phyloP scores from a whole-genome alignment of 2,329 filamentous ascomycete species.

The Dothidotthia symphoricarpi region DNA sequence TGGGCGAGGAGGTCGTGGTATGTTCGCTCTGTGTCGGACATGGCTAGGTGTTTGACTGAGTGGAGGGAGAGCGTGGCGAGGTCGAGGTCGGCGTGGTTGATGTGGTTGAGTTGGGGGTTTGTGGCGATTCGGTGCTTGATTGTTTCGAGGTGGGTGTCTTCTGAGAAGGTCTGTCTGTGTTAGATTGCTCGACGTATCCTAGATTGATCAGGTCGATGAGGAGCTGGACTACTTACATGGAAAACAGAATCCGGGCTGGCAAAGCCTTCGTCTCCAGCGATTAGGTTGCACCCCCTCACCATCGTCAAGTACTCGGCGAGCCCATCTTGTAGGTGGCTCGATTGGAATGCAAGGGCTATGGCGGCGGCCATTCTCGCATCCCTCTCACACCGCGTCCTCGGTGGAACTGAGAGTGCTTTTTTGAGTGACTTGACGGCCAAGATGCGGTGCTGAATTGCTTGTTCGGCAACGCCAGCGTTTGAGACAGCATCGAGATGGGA shows the following conservation, averaged over 20 bases:
- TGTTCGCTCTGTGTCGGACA: constrained; percentile 28
- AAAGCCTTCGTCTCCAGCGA: constrained; percentile 27
- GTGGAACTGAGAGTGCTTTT: constrained; percentile 37
- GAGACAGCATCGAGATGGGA: constrained; percentile 59
- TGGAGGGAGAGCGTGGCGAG: constrained; percentile 31
- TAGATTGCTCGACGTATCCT: neutral
- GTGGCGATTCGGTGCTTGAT: constrained; percentile 30
- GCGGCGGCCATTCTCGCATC: constrained; percentile 42
- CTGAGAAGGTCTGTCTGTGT: constrained; percentile 26
- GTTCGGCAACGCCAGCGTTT: constrained; percentile 52
- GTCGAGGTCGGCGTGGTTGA: constrained; percentile 32
- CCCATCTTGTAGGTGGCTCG: constrained; percentile 40
- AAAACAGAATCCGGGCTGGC: constrained; percentile 28
- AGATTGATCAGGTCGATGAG: constrained; percentile 1
- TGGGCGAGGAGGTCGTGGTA: constrained; percentile 29
- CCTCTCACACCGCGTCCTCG: constrained; percentile 31
- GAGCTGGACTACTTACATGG: constrained; percentile 17
- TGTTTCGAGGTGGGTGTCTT: constrained; percentile 34
- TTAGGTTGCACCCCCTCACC: constrained; percentile 40
- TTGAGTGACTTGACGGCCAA: constrained; percentile 58
- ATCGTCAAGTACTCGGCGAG: constrained; percentile 40
- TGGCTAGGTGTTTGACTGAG: constrained; percentile 23
- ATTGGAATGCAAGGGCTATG: constrained; percentile 40
- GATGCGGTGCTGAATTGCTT: constrained; percentile 63
- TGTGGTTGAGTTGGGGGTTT: constrained; percentile 11